phyloP scores from a whole-genome alignment of 352 stramenopile species.

The Aphanomyces stellatus region DNA sequence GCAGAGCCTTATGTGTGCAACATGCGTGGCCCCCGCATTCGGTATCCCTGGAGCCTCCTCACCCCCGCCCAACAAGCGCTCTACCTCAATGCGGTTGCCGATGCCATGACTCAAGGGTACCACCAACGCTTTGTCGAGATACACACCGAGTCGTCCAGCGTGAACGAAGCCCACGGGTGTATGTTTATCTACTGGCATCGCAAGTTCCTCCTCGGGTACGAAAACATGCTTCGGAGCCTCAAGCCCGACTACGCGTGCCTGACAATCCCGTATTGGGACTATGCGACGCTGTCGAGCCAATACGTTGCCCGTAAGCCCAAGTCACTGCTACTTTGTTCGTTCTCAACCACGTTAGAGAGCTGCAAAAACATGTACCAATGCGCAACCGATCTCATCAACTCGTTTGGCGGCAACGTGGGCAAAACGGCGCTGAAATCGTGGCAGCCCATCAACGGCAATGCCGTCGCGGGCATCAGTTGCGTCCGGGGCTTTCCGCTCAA shows the following conservation, averaged over 20 bases:
- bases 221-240: slow-evolving; percentile 63
- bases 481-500: neutral
- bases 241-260: slow-evolving; percentile 35
- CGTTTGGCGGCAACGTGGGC: neutral
- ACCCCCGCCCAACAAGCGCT: slow-evolving; percentile 26
- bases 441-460: neutral
- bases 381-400: neutral
- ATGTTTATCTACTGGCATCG: slow-evolving; percentile 76
- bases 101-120: slow-evolving; percentile 40
- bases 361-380: neutral
- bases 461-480: neutral
- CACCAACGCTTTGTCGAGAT: slow-evolving; percentile 54
- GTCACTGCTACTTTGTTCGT: too few species aligned
- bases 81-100: slow-evolving; percentile 40
- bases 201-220: slow-evolving; percentile 46
- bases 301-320: neutral
- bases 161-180: slow-evolving; percentile 44
- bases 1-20: neutral
- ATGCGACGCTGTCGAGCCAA: slow-evolving; percentile 14
- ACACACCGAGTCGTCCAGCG: slow-evolving; percentile 38
- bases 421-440: too few species aligned
- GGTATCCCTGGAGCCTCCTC: slow-evolving; percentile 36
- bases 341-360: neutral
- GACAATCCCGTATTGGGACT: slow-evolving; percentile 54
- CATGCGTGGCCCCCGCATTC: slow-evolving; percentile 17